Conservation (phyloP, 2,329 filamentous ascomycete species). For the Biscogniauxia marginata region DNA sequence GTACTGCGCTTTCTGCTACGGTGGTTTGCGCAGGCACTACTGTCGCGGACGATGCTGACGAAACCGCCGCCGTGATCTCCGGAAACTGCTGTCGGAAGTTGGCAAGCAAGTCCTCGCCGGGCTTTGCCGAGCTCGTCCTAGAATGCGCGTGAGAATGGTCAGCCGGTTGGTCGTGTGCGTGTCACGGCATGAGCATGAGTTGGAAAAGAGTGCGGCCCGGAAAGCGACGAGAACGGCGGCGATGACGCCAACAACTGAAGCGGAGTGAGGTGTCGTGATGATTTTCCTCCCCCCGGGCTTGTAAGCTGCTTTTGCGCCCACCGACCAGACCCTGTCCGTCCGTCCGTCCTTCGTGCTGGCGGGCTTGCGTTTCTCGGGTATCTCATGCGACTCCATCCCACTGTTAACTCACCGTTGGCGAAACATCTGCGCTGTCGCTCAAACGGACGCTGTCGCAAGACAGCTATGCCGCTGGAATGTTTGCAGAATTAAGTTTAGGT, state of each 20-base stretch:
- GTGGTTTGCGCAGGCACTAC: slow-evolving; percentile 39
- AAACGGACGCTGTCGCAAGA: slow-evolving; percentile 29
- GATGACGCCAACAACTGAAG: neutral
- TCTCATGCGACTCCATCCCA: neutral
- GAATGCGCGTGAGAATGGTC: slow-evolving; percentile 7
- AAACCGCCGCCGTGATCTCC: slow-evolving; percentile 60
- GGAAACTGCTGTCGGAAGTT: slow-evolving; percentile 84
- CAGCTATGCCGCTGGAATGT: slow-evolving; percentile 21
- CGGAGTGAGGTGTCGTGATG: neutral
- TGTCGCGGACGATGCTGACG: slow-evolving; percentile 43
- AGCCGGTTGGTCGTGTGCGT: slow-evolving; percentile 14
- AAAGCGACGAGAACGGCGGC: neutral
- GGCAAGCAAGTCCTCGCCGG: slow-evolving; percentile 78
- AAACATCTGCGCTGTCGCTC: slow-evolving; percentile 29
- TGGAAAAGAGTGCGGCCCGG: slow-evolving; percentile 1
- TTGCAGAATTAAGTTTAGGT: slow-evolving; percentile 20
- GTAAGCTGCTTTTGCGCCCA: neutral
- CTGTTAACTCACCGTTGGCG: slow-evolving; percentile 31
- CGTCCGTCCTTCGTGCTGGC: neutral
- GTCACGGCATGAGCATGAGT: slow-evolving; percentile 4
- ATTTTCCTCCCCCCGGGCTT: neutral
- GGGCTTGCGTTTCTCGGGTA: neutral
- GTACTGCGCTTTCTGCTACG: slow-evolving; percentile 32
- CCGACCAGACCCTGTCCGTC: neutral
- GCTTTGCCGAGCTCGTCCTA: slow-evolving; percentile 80